Base-by-base conservation (phyloP, 2,329 filamentous ascomycete genomes). In the Hortaea werneckii region DNA sequence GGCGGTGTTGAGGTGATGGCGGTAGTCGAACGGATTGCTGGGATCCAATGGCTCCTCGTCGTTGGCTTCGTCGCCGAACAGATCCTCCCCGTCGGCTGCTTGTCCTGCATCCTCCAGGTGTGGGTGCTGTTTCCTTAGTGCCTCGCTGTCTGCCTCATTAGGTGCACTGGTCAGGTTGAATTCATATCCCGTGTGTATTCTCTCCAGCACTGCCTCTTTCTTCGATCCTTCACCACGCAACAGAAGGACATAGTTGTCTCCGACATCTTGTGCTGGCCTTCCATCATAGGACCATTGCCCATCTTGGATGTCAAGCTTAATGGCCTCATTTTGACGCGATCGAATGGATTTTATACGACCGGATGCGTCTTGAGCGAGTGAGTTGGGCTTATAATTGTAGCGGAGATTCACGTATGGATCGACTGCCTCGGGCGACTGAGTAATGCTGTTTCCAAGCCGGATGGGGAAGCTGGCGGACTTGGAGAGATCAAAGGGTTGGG, bases 101-200 rank as follows among this genome's bases (percentile, higher is more conserved):
- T 49, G 45, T 13, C 54, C 51, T 26, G 44, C 51, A 26, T 37
- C 44, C 9, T 13, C 27, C 12, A 57, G 44, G 49, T 86, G 85
- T 7, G 79, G 73, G 59, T 86, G 80, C 58, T 82, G 75, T 42
- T 79, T 75, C 41, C 78, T 74, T 37, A 94, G 71, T 57, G 78
- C 29, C 77, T 76, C 32, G 44, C 74, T 66, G 54, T 86, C 78
- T 44, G 73, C 69, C 57, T 83, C 82, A 53, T 74, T 77, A 2
- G 83, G 85, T 10, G 80, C 80, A 45, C 76, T 79, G 43, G 78
- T 80, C 44, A 95, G 68, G 64, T 95, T 95, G 82, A 95, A 89
- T 58, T 87, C 82, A 66, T 94, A 84, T 35, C 82, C 81, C n/a
- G 82, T 83, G 60, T 87, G 79, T 45, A 95, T 72, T 42, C 80